Evolutionary conservation across 495 filamentous ascomycete genomes (phyloP).

Genomic region (Mytilinidion resinicola): DNA sequence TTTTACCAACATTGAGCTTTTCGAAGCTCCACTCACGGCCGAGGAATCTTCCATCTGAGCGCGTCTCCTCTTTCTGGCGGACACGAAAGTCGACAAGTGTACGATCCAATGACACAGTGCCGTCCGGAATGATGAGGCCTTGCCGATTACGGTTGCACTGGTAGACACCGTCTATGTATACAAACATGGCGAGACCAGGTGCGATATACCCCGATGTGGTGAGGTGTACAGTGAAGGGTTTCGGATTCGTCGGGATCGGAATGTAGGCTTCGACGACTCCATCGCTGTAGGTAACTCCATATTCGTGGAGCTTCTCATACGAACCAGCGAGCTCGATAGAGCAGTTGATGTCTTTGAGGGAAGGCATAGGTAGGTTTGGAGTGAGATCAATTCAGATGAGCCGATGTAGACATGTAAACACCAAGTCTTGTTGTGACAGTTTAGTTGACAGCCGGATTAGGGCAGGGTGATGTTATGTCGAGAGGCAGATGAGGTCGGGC

Average conservation of each 20-base stretch:
- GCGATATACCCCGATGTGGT: conserved; percentile 40
- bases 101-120: conserved; percentile 9
- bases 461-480: too few species aligned
- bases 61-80: conserved; percentile 42
- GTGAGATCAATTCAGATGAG: too few species aligned
- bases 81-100: conserved; percentile 39
- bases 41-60: conserved; percentile 34
- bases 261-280: conserved; percentile 43
- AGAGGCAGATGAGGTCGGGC: too few species aligned
- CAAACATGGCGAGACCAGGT: conserved; percentile 43
- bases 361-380: conserved; percentile 35
- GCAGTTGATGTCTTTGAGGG: conserved; percentile 42
- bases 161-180: conserved; percentile 46
- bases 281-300: conserved; percentile 40
- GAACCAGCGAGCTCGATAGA: conserved; percentile 36
- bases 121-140: conserved; percentile 30
- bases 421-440: too few species aligned
- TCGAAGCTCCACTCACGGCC: conserved; percentile 43
- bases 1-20: conserved; percentile 38
- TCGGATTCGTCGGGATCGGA: conserved; percentile 34
- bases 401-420: too few species aligned
- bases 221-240: conserved; percentile 40
- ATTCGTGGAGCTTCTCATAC: conserved; percentile 38
- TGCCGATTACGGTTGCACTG: conserved; percentile 45
- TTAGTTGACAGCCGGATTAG: too few species aligned